These are phyloP conservation scores for Solanum okadae DNA, from an alignment of 257 asterid genomes.

Conservation along the genomic window DNA sequence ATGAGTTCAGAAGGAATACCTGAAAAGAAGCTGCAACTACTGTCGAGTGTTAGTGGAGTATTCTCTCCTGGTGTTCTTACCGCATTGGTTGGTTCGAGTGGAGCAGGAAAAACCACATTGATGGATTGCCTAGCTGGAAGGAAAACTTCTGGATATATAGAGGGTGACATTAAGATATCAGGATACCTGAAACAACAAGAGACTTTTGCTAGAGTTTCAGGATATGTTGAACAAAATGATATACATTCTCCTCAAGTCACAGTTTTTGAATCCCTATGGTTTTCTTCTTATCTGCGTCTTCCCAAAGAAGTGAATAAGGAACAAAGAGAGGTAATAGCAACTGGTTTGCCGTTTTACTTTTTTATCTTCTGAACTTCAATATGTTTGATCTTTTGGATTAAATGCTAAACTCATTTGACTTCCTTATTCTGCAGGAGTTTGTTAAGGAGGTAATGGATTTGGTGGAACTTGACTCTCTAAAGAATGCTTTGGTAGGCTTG, in stretches of 20 bases:
- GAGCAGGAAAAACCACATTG: constrained; percentile 95
- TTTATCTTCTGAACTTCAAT: neutral
- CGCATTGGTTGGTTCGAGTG: constrained; percentile 86
- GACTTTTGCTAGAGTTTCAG: constrained; percentile 78
- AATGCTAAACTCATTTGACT: neutral
- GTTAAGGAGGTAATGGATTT: constrained; percentile 83
- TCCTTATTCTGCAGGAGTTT: constrained; percentile 50
- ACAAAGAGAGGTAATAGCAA: constrained; percentile 49
- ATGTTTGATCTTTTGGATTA: neutral
- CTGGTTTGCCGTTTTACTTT: neutral
- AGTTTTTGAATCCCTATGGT: constrained; percentile 65
- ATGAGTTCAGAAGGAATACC: constrained; percentile 64
- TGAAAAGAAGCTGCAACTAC: constrained; percentile 64
- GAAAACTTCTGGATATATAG: constrained; percentile 79
- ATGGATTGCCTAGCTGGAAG: constrained; percentile 96
- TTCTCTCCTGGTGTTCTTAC: constrained; percentile 88
- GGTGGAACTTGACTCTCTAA: constrained; percentile 69
- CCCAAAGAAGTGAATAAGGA: constrained; percentile 55
- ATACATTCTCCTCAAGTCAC: constrained; percentile 96
- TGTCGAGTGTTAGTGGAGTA: constrained; percentile 71
- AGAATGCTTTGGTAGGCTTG: constrained; percentile 80
- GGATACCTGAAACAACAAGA: constrained; percentile 72
- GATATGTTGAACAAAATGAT: constrained; percentile 91
- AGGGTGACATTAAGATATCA: constrained; percentile 76
- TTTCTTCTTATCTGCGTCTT: constrained; percentile 75